Evolutionary conservation across 768 basidiomycete species (phyloP).

Genomic region (Hemileccinum rubropunctum): DNA sequence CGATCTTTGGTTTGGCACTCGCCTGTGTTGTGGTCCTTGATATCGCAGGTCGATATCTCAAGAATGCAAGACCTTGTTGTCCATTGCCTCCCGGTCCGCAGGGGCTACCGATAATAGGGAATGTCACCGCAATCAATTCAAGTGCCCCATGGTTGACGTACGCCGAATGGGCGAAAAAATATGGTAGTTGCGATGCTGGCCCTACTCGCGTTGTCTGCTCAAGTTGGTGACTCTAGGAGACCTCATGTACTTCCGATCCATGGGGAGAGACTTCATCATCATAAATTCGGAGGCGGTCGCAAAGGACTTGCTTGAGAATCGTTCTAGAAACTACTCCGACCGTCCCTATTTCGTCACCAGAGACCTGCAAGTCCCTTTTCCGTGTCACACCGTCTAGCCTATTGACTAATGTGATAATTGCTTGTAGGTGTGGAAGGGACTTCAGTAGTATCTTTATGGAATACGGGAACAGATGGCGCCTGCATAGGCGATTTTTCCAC

Average conservation of each 20-base stretch:
- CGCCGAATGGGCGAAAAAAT: slow-evolving; percentile 36
- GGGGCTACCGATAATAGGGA: slow-evolving; percentile 38
- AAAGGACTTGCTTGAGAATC: slow-evolving; percentile 45
- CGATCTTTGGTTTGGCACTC: slow-evolving; percentile 3
- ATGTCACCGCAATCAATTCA: slow-evolving; percentile 32
- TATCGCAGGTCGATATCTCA: slow-evolving; percentile 8
- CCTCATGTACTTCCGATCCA: slow-evolving; percentile 46
- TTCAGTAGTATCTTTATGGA: slow-evolving; percentile 24
- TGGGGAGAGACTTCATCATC: slow-evolving; percentile 45
- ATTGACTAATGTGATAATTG: not conserved
- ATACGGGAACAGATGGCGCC: slow-evolving; percentile 34
- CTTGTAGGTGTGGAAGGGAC: slow-evolving; percentile 18
- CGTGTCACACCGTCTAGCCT: not conserved
- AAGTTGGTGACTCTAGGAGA: slow-evolving; percentile 29
- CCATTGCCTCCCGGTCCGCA: slow-evolving; percentile 39
- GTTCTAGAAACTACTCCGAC: slow-evolving; percentile 49
- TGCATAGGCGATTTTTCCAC: slow-evolving; percentile 29
- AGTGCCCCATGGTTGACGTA: slow-evolving; percentile 36
- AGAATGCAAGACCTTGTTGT: not conserved
- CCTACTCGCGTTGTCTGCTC: not conserved
- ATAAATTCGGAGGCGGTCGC: slow-evolving; percentile 44
- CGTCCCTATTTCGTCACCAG: slow-evolving; percentile 36
- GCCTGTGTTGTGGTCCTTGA: slow-evolving; percentile 9
- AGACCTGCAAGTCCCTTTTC: slow-evolving; percentile 3
- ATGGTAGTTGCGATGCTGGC: slow-evolving; percentile 24